phyloP scores from a whole-genome alignment of 495 filamentous ascomycete genomes.

The Rhizodiscina lignyota region DNA sequence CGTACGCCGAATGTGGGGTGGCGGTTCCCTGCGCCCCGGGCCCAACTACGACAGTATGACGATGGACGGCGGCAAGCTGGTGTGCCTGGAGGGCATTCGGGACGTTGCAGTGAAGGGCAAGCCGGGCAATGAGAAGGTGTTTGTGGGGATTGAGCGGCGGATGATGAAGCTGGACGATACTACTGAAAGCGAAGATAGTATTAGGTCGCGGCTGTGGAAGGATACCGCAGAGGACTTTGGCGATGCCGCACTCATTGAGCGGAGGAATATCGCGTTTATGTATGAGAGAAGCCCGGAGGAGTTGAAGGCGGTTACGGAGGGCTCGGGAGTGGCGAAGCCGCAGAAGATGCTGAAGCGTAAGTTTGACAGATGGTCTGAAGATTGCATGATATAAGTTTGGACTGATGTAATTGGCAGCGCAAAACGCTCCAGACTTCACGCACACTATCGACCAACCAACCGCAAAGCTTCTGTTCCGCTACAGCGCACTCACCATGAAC shows the following conservation, averaged over 20 bases:
- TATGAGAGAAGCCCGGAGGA: constrained; percentile 19
- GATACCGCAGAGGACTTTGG: constrained; percentile 24
- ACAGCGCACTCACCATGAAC: constrained; percentile 72
- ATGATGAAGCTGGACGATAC: constrained; percentile 26
- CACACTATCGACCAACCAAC: constrained; percentile 46
- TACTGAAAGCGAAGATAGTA: constrained; percentile 8
- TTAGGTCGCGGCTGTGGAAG: constrained; percentile 27
- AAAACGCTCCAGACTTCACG: constrained; percentile 35
- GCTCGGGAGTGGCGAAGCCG: constrained; percentile 3
- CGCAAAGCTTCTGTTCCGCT: constrained; percentile 58
- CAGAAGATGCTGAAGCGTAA: constrained; percentile 12
- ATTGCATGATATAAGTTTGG: too few relatives aligned
- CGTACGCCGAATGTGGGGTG: constrained; percentile 27
- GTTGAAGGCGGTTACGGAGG: constrained; percentile 15
- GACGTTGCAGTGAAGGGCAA: constrained; percentile 39
- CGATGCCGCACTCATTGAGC: constrained; percentile 30
- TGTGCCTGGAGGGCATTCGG: constrained; percentile 49
- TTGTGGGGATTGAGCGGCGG: constrained; percentile 39
- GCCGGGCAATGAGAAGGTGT: constrained; percentile 39
- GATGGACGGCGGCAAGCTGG: constrained; percentile 29
- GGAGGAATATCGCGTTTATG: constrained; percentile 46
- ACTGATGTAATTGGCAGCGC: constrained; percentile 13
- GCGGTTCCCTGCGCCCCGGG: constrained; percentile 15
- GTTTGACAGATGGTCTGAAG: too few relatives aligned
- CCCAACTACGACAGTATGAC: constrained; percentile 8